phyloP scores from a whole-genome alignment of 345 rosid species.

The Ricinus communis region DNA sequence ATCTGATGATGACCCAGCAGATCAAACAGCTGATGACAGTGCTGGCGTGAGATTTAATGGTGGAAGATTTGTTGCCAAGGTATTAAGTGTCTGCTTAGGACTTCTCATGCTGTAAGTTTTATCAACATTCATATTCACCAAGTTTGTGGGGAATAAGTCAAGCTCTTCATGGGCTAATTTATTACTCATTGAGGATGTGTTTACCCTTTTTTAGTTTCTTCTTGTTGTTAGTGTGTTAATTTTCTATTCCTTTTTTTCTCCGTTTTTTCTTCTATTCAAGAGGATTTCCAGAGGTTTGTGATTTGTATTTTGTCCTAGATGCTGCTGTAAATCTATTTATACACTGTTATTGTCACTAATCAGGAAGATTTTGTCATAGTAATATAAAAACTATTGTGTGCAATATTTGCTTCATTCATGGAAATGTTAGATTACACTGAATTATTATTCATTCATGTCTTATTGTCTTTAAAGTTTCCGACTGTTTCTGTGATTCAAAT shows the following conservation, averaged over 20 bases:
- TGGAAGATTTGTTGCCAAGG: conserved; percentile 37
- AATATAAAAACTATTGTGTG: conserved; percentile 13
- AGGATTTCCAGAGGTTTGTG: conserved; percentile 15
- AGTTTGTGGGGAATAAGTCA: conserved; percentile 31
- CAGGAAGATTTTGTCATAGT: conserved; percentile 20
- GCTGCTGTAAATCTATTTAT: conserved; percentile 17
- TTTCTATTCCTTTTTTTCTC: neutral
- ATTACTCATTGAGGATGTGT: conserved; percentile 15
- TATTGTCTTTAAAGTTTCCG: neutral
- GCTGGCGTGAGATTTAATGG: conserved; percentile 40
- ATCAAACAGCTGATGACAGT: conserved; percentile 54
- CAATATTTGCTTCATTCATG: neutral
- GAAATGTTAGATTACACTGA: neutral
- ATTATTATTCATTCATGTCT: neutral
- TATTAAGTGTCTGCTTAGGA: conserved; percentile 46
- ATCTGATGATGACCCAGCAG: conserved; percentile 44
- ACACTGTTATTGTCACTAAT: conserved; percentile 1
- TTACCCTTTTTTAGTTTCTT: conserved; percentile 10
- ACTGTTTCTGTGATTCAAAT: neutral
- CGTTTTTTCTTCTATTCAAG: neutral
- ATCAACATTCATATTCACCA: conserved; percentile 10
- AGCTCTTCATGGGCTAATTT: conserved; percentile 18
- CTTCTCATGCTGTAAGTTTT: conserved; percentile 34
- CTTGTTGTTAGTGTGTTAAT: conserved; percentile 7
- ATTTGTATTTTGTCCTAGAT: conserved; percentile 15